Conservation (phyloP, 2,329 filamentous ascomycete genomes). For the Neonectria hederae region DNA sequence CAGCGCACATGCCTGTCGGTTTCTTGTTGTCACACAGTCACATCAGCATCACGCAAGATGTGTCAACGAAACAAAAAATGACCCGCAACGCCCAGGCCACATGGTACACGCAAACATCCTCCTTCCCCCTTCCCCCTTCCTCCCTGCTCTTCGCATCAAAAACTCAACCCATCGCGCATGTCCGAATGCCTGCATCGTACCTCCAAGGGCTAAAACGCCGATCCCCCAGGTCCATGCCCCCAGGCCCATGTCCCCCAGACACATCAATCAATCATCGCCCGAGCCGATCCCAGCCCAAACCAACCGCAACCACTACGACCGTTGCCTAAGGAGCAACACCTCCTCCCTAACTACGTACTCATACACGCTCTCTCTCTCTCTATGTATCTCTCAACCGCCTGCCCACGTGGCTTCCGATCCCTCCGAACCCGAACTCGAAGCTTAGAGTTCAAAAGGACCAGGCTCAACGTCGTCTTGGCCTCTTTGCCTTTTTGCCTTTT, state of each 20-base stretch:
- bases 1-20: not conserved
- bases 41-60: not conserved
- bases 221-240: slow-evolving; percentile 3
- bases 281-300: not conserved
- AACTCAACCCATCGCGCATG: slow-evolving; percentile 9
- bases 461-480: slow-evolving; percentile 14
- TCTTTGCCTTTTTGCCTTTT: not conserved
- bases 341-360: not conserved
- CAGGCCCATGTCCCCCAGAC: not conserved
- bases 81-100: not conserved
- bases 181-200: slow-evolving; percentile 2
- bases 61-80: not conserved
- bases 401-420: slow-evolving; percentile 31
- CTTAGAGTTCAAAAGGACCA: not conserved
- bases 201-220: not conserved
- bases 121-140: too few species aligned
- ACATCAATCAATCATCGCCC: not conserved
- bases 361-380: not conserved
- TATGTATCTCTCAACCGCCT: slow-evolving; percentile 11
- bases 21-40: not conserved
- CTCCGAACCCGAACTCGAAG: slow-evolving; percentile 2
- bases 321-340: not conserved
- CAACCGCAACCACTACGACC: not conserved
- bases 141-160: slow-evolving; percentile 21
- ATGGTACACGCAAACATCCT: not conserved